Percentiles rank a stretch among this genome's conserved stretches.
Conservation (phyloP, 345 rosid genomes). For the Aquilaria malaccensis region DNA sequence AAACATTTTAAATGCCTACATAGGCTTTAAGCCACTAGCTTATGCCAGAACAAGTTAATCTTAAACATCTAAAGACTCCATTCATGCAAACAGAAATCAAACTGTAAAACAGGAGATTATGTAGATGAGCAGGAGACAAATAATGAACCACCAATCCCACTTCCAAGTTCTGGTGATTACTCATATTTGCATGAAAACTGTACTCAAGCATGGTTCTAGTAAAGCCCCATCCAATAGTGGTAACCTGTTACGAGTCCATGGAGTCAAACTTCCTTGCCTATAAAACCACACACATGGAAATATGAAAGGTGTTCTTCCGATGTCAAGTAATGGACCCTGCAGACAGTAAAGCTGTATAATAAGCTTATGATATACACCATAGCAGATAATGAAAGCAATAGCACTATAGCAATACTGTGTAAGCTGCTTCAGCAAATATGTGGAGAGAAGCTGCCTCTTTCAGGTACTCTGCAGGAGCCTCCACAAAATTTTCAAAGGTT, state of each 20-base stretch:
- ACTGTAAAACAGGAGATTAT: background rate
- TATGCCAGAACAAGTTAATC: no score
- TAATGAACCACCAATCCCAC: background rate
- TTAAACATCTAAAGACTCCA: no score
- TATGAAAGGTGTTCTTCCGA: conserved; percentile 74
- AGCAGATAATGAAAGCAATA: background rate
- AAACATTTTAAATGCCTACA: no score
- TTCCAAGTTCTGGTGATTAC: background rate
- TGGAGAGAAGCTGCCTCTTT: conserved; percentile 61
- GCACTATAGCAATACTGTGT: conserved; percentile 45
- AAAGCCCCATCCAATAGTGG: conserved; percentile 12
- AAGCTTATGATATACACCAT: conserved; percentile 1
- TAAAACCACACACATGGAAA: conserved; percentile 83
- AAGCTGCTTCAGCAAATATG: conserved; percentile 92
- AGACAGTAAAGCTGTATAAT: conserved; percentile 13
- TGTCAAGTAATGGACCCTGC: conserved; percentile 90
- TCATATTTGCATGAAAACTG: background rate
- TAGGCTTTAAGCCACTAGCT: no score
- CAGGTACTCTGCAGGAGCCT: conserved; percentile 57
- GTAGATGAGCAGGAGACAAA: background rate
- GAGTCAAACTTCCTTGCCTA: conserved; percentile 78
- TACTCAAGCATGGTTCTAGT: conserved; percentile 10
- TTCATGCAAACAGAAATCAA: background rate
- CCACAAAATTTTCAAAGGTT: conserved; percentile 33
- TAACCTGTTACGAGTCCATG: conserved; percentile 78